Percentiles rank a stretch among this genome's conserved stretches.
Evolutionary conservation across 2,329 filamentous ascomycete species (phyloP).

Genomic region (Hypoxylon sp.): DNA sequence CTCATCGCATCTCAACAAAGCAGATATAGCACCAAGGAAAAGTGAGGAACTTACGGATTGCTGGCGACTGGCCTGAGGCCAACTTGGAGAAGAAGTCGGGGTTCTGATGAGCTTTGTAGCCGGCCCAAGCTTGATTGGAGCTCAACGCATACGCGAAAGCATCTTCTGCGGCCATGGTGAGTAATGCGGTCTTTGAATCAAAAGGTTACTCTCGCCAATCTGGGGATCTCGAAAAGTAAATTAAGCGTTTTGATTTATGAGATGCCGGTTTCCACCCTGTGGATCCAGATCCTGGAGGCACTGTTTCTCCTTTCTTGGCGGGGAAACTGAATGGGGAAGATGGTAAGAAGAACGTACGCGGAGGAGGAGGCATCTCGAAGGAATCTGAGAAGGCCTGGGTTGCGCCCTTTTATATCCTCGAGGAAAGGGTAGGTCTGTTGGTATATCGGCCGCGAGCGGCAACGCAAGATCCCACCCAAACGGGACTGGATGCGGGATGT

Average conservation of each 20-base stretch:
- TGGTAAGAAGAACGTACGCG: slow-evolving; percentile 35
- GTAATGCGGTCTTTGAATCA: slow-evolving; percentile 33
- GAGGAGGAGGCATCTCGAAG: slow-evolving; percentile 39
- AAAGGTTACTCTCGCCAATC: slow-evolving; percentile 32
- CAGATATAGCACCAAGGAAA: slow-evolving; percentile 4
- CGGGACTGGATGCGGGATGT: slow-evolving; percentile 27
- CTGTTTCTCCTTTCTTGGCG: slow-evolving; percentile 34
- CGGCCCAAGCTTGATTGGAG: slow-evolving; percentile 79
- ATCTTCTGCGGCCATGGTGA: slow-evolving; percentile 61
- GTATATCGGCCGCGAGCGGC: slow-evolving; percentile 26
- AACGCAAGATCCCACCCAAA: slow-evolving; percentile 30
- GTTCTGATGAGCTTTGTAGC: slow-evolving; percentile 73
- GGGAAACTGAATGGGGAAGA: slow-evolving; percentile 25
- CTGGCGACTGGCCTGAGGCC: slow-evolving; percentile 74
- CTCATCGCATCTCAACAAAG: slow-evolving; percentile 40
- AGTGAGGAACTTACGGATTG: slow-evolving; percentile 64
- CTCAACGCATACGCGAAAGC: slow-evolving; percentile 72
- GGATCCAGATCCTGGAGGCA: slow-evolving; percentile 39
- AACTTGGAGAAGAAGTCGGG: slow-evolving; percentile 78
- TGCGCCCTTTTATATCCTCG: slow-evolving; percentile 32
- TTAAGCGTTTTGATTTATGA: slow-evolving; percentile 35
- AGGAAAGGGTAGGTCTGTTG: slow-evolving; percentile 10
- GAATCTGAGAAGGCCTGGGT: slow-evolving; percentile 6
- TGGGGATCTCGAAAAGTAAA: slow-evolving; percentile 35
- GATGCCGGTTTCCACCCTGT: slow-evolving; percentile 36